phyloP scores from a whole-genome alignment of 2,329 filamentous ascomycete genomes.

The Talaromyces sp. region DNA sequence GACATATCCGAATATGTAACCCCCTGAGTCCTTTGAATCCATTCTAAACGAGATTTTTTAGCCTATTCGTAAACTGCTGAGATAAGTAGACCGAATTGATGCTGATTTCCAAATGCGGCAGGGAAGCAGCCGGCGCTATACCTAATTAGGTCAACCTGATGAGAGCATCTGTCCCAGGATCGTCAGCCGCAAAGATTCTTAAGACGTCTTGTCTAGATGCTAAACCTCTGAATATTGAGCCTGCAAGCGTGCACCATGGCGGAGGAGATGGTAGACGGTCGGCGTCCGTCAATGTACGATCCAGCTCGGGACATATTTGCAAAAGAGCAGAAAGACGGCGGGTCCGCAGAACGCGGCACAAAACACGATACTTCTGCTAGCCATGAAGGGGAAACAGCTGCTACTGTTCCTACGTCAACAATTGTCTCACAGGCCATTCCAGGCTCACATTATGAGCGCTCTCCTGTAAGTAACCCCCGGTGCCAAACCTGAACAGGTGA shows the following conservation, averaged over 20 bases:
- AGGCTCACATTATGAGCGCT: background rate
- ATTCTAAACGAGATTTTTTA: background rate
- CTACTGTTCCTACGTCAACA: background rate
- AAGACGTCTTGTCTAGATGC: background rate
- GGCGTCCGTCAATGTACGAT: conserved; percentile 29
- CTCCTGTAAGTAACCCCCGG: conserved; percentile 4
- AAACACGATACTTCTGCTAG: background rate
- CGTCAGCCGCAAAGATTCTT: background rate
- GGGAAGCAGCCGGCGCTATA: conserved; percentile 16
- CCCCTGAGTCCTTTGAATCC: background rate
- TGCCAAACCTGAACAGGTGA: background rate
- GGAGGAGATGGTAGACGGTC: conserved; percentile 4
- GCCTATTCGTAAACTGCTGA: background rate
- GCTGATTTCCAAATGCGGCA: conserved; percentile 4
- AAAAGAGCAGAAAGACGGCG: conserved; percentile 22
- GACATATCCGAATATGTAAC: background rate
- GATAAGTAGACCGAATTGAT: background rate
- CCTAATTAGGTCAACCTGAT: conserved; percentile 1
- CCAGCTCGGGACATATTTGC: conserved; percentile 33
- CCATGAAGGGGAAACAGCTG: background rate
- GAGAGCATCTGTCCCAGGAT: conserved; percentile 7
- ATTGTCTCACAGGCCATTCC: background rate
- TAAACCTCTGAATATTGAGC: background rate
- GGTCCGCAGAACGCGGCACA: conserved; percentile 22
- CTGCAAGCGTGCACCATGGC: conserved; percentile 17